These are phyloP conservation scores for Fusarium sp. DNA, from an alignment of 2,329 filamentous ascomycete species.

Conservation along the genomic window DNA sequence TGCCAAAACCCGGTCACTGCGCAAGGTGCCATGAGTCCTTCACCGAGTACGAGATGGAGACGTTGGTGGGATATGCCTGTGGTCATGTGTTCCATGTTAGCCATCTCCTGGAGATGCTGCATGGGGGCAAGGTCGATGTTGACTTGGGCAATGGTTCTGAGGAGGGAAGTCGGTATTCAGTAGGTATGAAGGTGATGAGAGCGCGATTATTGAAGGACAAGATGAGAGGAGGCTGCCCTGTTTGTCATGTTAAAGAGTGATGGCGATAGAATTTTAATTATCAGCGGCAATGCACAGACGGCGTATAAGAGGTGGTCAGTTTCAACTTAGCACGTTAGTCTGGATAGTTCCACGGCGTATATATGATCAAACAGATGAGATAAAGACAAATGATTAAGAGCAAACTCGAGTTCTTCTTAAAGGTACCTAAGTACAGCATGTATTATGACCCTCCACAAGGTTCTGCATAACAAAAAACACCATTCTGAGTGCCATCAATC, in stretches of 20 bases:
- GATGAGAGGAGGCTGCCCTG: slow-evolving; percentile 73
- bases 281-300: slow-evolving; percentile 21
- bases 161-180: slow-evolving; percentile 68
- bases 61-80: slow-evolving; percentile 83
- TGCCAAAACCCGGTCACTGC: slow-evolving; percentile 67
- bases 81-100: slow-evolving; percentile 84
- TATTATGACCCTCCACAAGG: slow-evolving; percentile 43
- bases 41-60: slow-evolving; percentile 73
- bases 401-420: slow-evolving; percentile 38
- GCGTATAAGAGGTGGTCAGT: slow-evolving; percentile 32
- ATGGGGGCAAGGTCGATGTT: slow-evolving; percentile 61
- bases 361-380: slow-evolving; percentile 4
- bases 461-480: slow-evolving; percentile 42
- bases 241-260: slow-evolving; percentile 59
- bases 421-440: slow-evolving; percentile 46
- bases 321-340: slow-evolving; percentile 12
- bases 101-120: slow-evolving; percentile 72
- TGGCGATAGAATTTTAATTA: slow-evolving; percentile 24
- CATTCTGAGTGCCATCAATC: slow-evolving; percentile 40
- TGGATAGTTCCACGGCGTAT: slow-evolving; percentile 15
- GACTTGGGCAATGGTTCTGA: slow-evolving; percentile 60
- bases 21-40: slow-evolving; percentile 69
- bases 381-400: slow-evolving; percentile 15
- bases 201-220: slow-evolving; percentile 81
- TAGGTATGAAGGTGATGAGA: slow-evolving; percentile 89